Percentiles rank a stretch among this genome's conserved stretches.
phyloP scores from a whole-genome alignment of 345 rosid species.

The Pelargonium nanum region DNA sequence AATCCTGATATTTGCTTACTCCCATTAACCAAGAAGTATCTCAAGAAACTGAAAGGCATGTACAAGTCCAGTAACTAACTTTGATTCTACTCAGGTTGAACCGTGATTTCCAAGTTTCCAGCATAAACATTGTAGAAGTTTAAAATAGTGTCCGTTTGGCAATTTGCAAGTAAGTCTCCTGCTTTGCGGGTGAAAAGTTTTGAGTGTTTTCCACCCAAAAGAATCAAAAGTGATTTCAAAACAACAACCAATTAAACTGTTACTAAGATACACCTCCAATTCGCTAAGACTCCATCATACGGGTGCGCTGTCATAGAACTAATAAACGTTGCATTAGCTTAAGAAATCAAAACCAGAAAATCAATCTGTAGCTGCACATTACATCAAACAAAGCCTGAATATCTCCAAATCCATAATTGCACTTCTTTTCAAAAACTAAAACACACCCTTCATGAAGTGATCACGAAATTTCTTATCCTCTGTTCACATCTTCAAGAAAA shows the following conservation, averaged over 20 bases:
- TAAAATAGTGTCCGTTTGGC: neutral
- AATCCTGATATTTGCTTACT: neutral
- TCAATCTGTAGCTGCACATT: neutral
- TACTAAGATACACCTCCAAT: neutral
- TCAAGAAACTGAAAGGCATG: neutral
- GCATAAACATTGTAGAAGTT: neutral
- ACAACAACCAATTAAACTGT: neutral
- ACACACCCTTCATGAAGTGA: neutral
- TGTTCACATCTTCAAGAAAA: neutral
- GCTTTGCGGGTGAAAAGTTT: neutral
- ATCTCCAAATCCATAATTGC: neutral
- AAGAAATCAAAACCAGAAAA: neutral
- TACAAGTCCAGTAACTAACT: neutral
- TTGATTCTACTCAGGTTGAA: neutral
- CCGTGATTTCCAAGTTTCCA: neutral
- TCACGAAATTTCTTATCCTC: neutral
- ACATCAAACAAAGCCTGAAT: neutral
- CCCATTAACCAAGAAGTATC: neutral
- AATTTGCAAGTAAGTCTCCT: neutral
- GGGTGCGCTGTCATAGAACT: too few relatives aligned
- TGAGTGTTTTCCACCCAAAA: neutral
- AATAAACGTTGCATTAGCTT: neutral
- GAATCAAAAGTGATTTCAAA: neutral
- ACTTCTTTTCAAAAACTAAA: neutral
- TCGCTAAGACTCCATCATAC: neutral